Base-by-base conservation (phyloP, 768 basidiomycete species). In the Tylopilus subfusipes region DNA sequence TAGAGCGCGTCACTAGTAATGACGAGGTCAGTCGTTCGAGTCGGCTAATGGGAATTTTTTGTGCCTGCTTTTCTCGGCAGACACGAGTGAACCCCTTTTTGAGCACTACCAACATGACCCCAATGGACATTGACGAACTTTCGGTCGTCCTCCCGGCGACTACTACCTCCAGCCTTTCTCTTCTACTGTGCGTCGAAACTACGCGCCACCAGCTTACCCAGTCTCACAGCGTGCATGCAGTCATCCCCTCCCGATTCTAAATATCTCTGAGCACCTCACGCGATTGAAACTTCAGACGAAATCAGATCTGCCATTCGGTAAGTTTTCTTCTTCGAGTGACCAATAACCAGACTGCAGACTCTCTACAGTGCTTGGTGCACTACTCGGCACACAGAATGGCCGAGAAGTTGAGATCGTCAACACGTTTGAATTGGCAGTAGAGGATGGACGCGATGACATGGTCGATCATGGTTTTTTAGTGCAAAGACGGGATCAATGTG, bases 321-420 rank as follows among this genome's bases (percentile, higher is more conserved):
- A 33, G 79, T 61, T 38, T 27, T 42, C 31, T 50, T 47, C 27
- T 50, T 46, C 4, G 24, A n/a, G 54, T 22, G 22, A 47, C 14
- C 22, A 33, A 19, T 39, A 34, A 18, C 33, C 30, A 56, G 38
- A 38, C 13, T 29, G 5, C 12, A 39, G 8, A 58, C 36, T 12
- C 24, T n/a, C 14, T 29, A 36, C 59, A 98, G 97, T 97, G 43
- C 75, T 97, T 52, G 97, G 97, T 12, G 96, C 92, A 14, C 78
- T 99, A 5, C 82, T 99, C 29, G 97, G 97, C 13, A 94, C 91
- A 3, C 94, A 98, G 70, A 87, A 83, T 63, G 95, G 95, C 21
- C 84, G 95, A 56, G 92, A 98, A 64, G 88, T 99, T 24, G 95
- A 98, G 73, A 95, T 99, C 66, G 89, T 96, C 54, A 99, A 98